A percentile compares a stretch with the other conserved stretches of the same genome.
Evolutionary conservation across 2,329 filamentous ascomycete genomes (phyloP).

Genomic region (Exophiala lecanii-corni): DNA sequence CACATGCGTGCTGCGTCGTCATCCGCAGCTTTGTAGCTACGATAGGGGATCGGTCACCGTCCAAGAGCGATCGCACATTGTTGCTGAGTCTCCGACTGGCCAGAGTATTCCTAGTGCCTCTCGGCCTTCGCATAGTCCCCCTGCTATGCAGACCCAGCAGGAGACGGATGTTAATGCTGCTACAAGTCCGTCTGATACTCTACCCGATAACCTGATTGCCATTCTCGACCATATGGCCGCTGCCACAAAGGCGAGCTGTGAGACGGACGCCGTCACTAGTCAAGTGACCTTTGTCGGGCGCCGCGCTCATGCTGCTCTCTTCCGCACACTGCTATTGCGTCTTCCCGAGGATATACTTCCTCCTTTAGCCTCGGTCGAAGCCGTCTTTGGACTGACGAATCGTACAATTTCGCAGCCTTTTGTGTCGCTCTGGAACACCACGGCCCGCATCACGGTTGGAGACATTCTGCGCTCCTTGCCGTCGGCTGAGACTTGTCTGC

Average conservation of each 20-base stretch:
- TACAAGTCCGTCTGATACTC: slow-evolving; percentile 1
- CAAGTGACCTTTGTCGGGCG: slow-evolving; percentile 4
- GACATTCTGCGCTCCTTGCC: slow-evolving; percentile 4
- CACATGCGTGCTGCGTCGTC: slow-evolving; percentile 2
- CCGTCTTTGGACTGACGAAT: slow-evolving; percentile 3
- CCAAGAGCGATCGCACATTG: background rate
- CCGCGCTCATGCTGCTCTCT: slow-evolving; percentile 3
- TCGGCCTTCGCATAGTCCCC: background rate
- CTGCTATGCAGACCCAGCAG: background rate
- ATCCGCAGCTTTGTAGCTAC: slow-evolving; percentile 2
- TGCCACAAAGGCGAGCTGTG: background rate
- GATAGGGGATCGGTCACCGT: background rate
- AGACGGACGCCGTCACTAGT: slow-evolving; percentile 3
- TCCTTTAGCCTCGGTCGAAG: slow-evolving; percentile 1
- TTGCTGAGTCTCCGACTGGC: background rate
- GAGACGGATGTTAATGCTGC: background rate
- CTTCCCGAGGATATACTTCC: slow-evolving; percentile 2
- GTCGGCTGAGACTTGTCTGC: slow-evolving; percentile 2
- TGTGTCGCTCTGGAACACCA: slow-evolving; percentile 5
- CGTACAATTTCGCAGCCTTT: slow-evolving; percentile 4
- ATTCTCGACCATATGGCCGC: slow-evolving; percentile 4
- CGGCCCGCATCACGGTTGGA: slow-evolving; percentile 2
- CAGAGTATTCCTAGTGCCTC: background rate
- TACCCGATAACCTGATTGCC: slow-evolving; percentile 1
- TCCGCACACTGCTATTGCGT: slow-evolving; percentile 1